Conservation (phyloP, 768 basidiomycete genomes). For the Boletus subcaerulescens region DNA sequence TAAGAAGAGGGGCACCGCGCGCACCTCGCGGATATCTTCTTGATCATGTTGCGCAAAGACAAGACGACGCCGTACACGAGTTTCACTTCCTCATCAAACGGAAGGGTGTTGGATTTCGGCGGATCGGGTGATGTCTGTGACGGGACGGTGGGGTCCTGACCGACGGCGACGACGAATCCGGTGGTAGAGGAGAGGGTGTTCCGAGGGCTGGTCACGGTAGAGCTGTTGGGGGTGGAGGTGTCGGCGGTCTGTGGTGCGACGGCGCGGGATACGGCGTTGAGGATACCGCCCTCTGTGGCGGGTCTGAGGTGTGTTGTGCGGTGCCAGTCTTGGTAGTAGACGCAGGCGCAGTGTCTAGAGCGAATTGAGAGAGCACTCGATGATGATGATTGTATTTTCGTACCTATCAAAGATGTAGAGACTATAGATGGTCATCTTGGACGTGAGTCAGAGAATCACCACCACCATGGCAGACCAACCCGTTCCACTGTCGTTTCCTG, state of each 20-base stretch:
- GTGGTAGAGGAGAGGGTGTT: slow-evolving; percentile 64
- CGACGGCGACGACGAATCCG: slow-evolving; percentile 65
- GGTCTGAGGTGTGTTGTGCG: slow-evolving; percentile 70
- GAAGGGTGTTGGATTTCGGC: slow-evolving; percentile 50
- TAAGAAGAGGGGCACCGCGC: neutral
- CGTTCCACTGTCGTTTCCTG: slow-evolving; percentile 67
- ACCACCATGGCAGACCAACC: neutral
- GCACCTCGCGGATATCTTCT: slow-evolving; percentile 83
- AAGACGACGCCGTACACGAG: slow-evolving; percentile 95
- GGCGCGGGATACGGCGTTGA: slow-evolving; percentile 77
- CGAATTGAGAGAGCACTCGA: too few species aligned
- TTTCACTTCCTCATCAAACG: slow-evolving; percentile 97
- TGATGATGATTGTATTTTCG: neutral
- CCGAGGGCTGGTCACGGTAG: slow-evolving; percentile 53
- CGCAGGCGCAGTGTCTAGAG: slow-evolving; percentile 80
- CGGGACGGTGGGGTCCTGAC: slow-evolving; percentile 40
- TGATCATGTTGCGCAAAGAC: slow-evolving; percentile 90
- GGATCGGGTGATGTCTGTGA: slow-evolving; percentile 8
- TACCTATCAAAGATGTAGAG: slow-evolving; percentile 92
- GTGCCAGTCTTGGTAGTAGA: slow-evolving; percentile 97
- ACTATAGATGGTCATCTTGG: slow-evolving; percentile 75
- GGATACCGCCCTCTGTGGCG: slow-evolving; percentile 69
- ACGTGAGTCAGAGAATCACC: too few species aligned
- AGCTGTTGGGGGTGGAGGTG: slow-evolving; percentile 34
- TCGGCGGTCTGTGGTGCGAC: slow-evolving; percentile 40